Evolutionary conservation across 352 stramenopile genomes (phyloP).

Genomic region (Pythium scleroteichum): DNA sequence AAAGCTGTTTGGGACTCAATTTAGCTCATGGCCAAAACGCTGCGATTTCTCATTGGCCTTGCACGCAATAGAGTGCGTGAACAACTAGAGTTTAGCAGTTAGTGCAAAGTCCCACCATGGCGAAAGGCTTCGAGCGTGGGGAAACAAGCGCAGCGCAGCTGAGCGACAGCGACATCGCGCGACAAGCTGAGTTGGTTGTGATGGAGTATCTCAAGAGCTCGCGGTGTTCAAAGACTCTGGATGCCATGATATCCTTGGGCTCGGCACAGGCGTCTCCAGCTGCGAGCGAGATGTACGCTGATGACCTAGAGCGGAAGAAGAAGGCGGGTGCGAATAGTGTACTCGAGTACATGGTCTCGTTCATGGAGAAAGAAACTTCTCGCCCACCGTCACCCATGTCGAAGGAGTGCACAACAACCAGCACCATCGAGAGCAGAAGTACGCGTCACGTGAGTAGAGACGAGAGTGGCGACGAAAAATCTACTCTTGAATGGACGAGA

Average conservation of each 20-base stretch:
- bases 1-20: constrained; percentile 7
- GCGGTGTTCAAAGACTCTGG: constrained; percentile 53
- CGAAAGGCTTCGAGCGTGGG: constrained; percentile 13
- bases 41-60: no score
- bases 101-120: constrained; percentile 18
- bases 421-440: constrained; percentile 1
- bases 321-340: constrained; percentile 26
- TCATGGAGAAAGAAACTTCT: neutral
- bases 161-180: constrained; percentile 37
- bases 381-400: neutral
- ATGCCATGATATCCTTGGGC: constrained; percentile 50
- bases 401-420: constrained; percentile 4
- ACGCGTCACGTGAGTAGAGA: constrained; percentile 4
- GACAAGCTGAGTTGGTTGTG: constrained; percentile 67
- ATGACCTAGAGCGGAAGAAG: constrained; percentile 57
- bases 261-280: constrained; percentile 18
- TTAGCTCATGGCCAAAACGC: constrained; percentile 9
- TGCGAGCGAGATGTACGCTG: constrained; percentile 54
- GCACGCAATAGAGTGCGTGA: no score
- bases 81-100: neutral
- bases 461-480: constrained; percentile 26
- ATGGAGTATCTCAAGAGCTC: constrained; percentile 71
- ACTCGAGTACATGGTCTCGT: constrained; percentile 51
- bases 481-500: constrained; percentile 44
- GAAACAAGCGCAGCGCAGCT: constrained; percentile 10